phyloP scores from a whole-genome alignment of 805 yeast genomes.

The Saccharomycopsis fodiens region DNA sequence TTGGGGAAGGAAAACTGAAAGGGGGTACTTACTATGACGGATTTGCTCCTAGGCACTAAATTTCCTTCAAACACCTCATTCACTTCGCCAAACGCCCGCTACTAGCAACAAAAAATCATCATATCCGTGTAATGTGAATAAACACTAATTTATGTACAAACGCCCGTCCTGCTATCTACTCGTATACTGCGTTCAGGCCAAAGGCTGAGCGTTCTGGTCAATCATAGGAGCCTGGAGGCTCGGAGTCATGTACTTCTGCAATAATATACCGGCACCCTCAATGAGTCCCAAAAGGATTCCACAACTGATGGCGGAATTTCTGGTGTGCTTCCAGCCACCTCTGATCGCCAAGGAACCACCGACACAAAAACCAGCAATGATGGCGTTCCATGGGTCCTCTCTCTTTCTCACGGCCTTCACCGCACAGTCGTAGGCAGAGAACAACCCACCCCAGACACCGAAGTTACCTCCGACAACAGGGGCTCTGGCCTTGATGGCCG shows the following conservation, averaged over 20 bases:
- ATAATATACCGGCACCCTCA: constrained; percentile 97
- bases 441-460: constrained; percentile 99
- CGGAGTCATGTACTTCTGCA: constrained; percentile 77
- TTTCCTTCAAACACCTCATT: no score
- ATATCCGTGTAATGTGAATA: no score
- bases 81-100: no score
- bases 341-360: constrained; percentile 98
- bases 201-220: constrained; percentile 9
- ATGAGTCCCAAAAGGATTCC: constrained; percentile 93
- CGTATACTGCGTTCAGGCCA: neutral
- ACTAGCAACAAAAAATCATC: no score
- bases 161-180: neutral
- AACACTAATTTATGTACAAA: no score
- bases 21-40: no score
- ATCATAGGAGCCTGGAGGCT: constrained; percentile 13
- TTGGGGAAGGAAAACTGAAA: no score
- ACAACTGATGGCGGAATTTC: constrained; percentile 96
- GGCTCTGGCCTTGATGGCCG: constrained; percentile 92
- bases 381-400: constrained; percentile 98
- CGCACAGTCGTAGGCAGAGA: constrained; percentile 91
- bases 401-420: constrained; percentile 94
- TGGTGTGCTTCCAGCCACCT: constrained; percentile 97
- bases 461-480: constrained; percentile 99
- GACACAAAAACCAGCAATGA: constrained; percentile 94
- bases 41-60: no score